phyloP scores from a whole-genome alignment of 2,329 filamentous ascomycete genomes.

The Dryadomyces quercus-mongolicae region DNA sequence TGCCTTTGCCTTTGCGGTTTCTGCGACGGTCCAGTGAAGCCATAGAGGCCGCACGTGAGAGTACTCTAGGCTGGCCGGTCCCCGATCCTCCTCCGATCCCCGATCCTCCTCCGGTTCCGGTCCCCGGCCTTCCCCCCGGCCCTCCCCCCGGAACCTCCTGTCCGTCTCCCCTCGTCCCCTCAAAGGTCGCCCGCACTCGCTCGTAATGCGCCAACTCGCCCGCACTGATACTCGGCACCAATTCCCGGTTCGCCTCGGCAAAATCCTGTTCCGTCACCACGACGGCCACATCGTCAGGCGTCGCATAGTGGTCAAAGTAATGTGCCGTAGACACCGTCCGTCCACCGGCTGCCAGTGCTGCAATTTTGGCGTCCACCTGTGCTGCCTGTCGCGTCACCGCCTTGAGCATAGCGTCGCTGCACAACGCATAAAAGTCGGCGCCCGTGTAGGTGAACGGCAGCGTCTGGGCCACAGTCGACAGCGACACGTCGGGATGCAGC shows the following conservation, averaged over 20 bases:
- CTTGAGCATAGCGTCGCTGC: slow-evolving; percentile 97
- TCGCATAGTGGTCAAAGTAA: slow-evolving; percentile 90
- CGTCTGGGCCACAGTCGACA: slow-evolving; percentile 58
- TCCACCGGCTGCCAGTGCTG: slow-evolving; percentile 36
- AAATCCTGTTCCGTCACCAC: slow-evolving; percentile 88
- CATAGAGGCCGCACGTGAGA: not conserved
- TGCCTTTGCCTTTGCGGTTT: slow-evolving; percentile 23
- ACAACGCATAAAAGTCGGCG: slow-evolving; percentile 92
- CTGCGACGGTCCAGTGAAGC: not conserved
- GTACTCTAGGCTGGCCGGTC: too few relatives aligned
- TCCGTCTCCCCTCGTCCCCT: slow-evolving; percentile 42
- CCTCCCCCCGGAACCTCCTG: too few relatives aligned
- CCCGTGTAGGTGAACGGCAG: slow-evolving; percentile 95
- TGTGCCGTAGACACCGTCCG: slow-evolving; percentile 66
- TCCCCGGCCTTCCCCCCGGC: too few relatives aligned
- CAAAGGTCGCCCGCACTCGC: slow-evolving; percentile 69
- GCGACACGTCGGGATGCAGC: slow-evolving; percentile 65
- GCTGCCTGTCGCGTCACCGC: slow-evolving; percentile 85
- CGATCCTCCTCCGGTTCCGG: slow-evolving; percentile 16
- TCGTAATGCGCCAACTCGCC: slow-evolving; percentile 92
- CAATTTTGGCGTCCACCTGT: slow-evolving; percentile 73
- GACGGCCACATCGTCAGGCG: slow-evolving; percentile 70
- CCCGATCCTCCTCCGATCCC: not conserved
- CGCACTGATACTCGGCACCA: slow-evolving; percentile 86
- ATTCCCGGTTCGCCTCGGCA: slow-evolving; percentile 62